These are phyloP conservation scores for Achaetomiella virescens DNA, from an alignment of 495 filamentous ascomycete species.

Conservation along the genomic window DNA sequence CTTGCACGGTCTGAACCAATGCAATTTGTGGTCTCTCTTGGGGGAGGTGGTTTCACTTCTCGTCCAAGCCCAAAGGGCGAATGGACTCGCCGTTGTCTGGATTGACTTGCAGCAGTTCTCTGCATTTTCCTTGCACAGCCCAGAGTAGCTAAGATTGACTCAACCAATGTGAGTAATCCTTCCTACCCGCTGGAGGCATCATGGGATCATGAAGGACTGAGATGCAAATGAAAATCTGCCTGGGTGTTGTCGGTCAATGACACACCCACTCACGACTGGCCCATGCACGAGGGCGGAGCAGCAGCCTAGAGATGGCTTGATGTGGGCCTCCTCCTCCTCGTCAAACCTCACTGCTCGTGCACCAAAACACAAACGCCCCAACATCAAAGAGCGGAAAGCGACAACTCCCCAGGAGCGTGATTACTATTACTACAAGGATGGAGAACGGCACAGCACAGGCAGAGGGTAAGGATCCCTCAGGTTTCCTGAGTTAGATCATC, in stretches of 20 bases:
- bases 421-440: conserved; percentile 44
- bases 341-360: not conserved
- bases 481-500: conserved; percentile 87
- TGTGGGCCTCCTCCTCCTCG: not conserved
- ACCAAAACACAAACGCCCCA: not conserved
- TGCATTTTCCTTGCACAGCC: too few relatives aligned
- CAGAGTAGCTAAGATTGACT: too few relatives aligned
- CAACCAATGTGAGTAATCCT: too few relatives aligned
- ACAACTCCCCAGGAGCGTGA: not conserved
- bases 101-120: not conserved
- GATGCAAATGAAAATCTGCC: not conserved
- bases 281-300: not conserved
- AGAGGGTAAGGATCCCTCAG: conserved; percentile 81
- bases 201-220: not conserved
- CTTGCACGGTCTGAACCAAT: too few relatives aligned
- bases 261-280: not conserved
- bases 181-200: not conserved
- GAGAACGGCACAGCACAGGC: conserved; percentile 62
- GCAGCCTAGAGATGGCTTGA: not conserved
- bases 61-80: not conserved
- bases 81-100: not conserved
- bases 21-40: too few relatives aligned
- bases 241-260: too few relatives aligned
- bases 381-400: not conserved
- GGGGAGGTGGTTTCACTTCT: too few relatives aligned